Percentiles rank a stretch among this genome's conserved stretches.
phyloP scores from a whole-genome alignment of 2,329 filamentous ascomycete genomes.

The Passalora sequoiae region DNA sequence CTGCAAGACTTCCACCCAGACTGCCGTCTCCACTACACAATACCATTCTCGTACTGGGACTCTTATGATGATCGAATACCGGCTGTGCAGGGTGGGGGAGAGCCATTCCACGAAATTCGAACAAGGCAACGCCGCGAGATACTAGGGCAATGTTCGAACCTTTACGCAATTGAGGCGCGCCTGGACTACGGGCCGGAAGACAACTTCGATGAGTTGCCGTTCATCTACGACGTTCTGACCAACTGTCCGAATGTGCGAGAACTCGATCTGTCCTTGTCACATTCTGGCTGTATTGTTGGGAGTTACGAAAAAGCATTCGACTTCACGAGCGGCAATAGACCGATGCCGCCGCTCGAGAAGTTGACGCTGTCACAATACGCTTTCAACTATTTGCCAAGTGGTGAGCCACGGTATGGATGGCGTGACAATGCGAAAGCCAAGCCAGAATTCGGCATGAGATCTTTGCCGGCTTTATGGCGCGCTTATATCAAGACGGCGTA shows the following conservation, averaged over 20 bases:
- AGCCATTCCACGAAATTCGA: not conserved
- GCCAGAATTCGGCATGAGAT: not conserved
- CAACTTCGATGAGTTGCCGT: slow-evolving; percentile 3
- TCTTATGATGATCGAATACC: not conserved
- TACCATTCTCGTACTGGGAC: slow-evolving; percentile 1
- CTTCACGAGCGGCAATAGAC: not conserved
- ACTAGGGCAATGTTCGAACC: not conserved
- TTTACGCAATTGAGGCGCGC: not conserved
- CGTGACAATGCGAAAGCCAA: not conserved
- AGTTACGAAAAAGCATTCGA: slow-evolving; percentile 2
- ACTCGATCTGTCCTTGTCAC: not conserved
- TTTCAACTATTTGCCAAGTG: not conserved
- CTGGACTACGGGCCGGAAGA: not conserved
- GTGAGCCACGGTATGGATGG: not conserved
- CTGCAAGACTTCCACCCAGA: not conserved
- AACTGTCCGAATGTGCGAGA: not conserved
- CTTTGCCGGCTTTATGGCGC: not conserved
- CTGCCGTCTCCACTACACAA: slow-evolving; percentile 1
- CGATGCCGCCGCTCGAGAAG: not conserved
- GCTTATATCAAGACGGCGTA: not conserved
- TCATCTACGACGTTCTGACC: slow-evolving; percentile 1
- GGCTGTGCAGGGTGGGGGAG: not conserved
- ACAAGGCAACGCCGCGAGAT: not conserved
- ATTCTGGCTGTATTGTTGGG: not conserved
- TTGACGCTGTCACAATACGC: not conserved